These are phyloP conservation scores for Ambrosia hybrid DNA, from an alignment of 140 eudicot genomes.

Conservation along the genomic window DNA sequence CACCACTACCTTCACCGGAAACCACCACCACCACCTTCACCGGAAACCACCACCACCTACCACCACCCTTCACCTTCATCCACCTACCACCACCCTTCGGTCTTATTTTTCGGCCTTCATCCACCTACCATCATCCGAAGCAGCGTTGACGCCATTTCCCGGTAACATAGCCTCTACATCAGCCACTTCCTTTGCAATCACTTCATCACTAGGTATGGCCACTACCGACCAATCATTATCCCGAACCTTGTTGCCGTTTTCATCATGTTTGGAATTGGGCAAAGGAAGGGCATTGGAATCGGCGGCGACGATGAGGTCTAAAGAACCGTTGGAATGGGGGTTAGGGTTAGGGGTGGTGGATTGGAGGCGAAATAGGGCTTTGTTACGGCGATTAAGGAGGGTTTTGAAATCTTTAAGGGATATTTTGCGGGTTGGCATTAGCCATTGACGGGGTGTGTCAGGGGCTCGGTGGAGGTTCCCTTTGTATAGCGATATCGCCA, in stretches of 20 bases:
- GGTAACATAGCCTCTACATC: background rate
- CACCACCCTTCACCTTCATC: too few species aligned
- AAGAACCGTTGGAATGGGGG: slow-evolving; percentile 30
- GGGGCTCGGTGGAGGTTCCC: slow-evolving; percentile 84
- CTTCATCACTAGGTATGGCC: too few species aligned
- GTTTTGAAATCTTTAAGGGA: slow-evolving; percentile 61
- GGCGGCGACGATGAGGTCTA: slow-evolving; percentile 6
- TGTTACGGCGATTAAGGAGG: slow-evolving; percentile 73
- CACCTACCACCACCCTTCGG: too few species aligned
- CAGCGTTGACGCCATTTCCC: background rate
- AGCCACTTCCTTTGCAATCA: too few species aligned
- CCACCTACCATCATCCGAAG: too few species aligned
- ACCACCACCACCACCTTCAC: too few species aligned
- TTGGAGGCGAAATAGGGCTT: slow-evolving; percentile 37
- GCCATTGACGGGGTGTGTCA: slow-evolving; percentile 72
- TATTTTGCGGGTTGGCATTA: slow-evolving; percentile 56
- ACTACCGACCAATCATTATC: slow-evolving; percentile 14
- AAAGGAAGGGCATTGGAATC: too few species aligned
- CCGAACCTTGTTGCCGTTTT: slow-evolving; percentile 17
- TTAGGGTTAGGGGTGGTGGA: slow-evolving; percentile 41
- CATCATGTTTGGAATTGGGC: slow-evolving; percentile 4
- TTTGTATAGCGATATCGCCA: slow-evolving; percentile 77
- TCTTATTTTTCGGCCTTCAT: too few species aligned
- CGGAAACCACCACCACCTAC: too few species aligned
- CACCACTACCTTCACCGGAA: too few species aligned